Percentiles rank a stretch among this genome's conserved stretches.
Evolutionary conservation across 2,329 filamentous ascomycete genomes (phyloP).

Genomic region (Alternaria panax): DNA sequence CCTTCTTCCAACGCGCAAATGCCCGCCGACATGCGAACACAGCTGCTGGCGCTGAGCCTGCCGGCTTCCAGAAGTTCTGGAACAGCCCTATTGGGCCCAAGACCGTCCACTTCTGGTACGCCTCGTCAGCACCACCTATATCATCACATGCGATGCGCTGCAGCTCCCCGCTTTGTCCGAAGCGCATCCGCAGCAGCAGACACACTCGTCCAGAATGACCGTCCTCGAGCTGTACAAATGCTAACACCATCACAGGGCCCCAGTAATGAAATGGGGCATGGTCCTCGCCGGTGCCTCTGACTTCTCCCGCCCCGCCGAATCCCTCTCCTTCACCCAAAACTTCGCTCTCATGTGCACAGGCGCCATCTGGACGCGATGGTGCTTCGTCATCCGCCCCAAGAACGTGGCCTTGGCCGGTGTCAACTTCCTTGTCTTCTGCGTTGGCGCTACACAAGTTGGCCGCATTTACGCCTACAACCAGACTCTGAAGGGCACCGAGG

Average conservation of each 20-base stretch:
- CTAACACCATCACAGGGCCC: slow-evolving; percentile 68
- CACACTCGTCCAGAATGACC: background rate
- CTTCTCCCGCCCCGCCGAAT: slow-evolving; percentile 87
- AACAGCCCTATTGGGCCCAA: slow-evolving; percentile 59
- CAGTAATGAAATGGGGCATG: slow-evolving; percentile 93
- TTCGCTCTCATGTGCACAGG: slow-evolving; percentile 87
- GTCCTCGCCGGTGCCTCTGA: slow-evolving; percentile 93
- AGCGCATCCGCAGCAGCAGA: slow-evolving; percentile 1
- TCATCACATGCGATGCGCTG: background rate
- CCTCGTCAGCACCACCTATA: background rate
- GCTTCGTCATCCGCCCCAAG: slow-evolving; percentile 92
- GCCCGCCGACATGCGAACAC: slow-evolving; percentile 74
- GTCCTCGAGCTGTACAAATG: background rate
- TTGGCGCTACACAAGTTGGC: slow-evolving; percentile 81
- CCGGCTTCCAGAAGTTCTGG: slow-evolving; percentile 73
- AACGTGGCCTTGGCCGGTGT: slow-evolving; percentile 93
- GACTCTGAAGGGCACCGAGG: slow-evolving; percentile 62
- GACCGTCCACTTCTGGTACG: slow-evolving; percentile 98
- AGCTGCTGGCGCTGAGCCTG: slow-evolving; percentile 61
- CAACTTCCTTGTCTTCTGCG: slow-evolving; percentile 95
- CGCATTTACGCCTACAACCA: slow-evolving; percentile 75
- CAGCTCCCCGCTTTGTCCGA: slow-evolving; percentile 14
- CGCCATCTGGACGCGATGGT: slow-evolving; percentile 98
- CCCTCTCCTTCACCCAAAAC: slow-evolving; percentile 94
- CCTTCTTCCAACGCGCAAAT: slow-evolving; percentile 59